phyloP scores from a whole-genome alignment of 2,329 filamentous ascomycete species.

The Aspergillus novofumigatus region DNA sequence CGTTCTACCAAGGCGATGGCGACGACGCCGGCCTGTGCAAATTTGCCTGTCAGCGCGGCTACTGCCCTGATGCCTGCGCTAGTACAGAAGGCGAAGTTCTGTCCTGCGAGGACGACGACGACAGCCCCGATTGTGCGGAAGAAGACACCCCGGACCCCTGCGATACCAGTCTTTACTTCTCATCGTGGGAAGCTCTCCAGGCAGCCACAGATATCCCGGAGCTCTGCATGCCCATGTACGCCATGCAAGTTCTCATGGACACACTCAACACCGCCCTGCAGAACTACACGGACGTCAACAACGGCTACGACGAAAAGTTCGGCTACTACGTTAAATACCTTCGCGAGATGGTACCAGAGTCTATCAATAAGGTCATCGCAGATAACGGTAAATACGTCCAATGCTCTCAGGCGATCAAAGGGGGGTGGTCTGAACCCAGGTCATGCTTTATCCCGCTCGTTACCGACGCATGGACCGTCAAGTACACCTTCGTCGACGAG shows the following conservation, averaged over 20 bases:
- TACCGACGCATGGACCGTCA: neutral
- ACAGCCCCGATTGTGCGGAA: neutral
- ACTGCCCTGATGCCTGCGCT: no score
- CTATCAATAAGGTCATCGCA: neutral
- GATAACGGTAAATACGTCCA: no score
- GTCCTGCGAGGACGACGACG: neutral
- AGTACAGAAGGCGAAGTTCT: conserved; percentile 2
- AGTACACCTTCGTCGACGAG: neutral
- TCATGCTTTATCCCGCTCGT: no score
- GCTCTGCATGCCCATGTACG: neutral
- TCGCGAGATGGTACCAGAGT: no score
- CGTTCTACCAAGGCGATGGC: no score
- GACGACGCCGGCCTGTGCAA: no score
- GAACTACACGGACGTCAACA: conserved; percentile 8
- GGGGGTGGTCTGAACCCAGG: no score
- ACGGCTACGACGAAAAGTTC: conserved; percentile 8
- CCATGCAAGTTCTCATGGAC: neutral
- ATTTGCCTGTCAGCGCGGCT: no score
- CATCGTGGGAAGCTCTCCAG: neutral
- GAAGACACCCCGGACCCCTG: neutral
- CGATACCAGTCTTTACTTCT: neutral
- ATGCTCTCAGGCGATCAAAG: no score
- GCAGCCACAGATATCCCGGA: no score
- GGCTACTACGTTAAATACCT: conserved; percentile 5
- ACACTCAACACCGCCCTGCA: neutral